Conservation (phyloP, 805 yeast species). For the Zygoascus bituminiphila region DNA sequence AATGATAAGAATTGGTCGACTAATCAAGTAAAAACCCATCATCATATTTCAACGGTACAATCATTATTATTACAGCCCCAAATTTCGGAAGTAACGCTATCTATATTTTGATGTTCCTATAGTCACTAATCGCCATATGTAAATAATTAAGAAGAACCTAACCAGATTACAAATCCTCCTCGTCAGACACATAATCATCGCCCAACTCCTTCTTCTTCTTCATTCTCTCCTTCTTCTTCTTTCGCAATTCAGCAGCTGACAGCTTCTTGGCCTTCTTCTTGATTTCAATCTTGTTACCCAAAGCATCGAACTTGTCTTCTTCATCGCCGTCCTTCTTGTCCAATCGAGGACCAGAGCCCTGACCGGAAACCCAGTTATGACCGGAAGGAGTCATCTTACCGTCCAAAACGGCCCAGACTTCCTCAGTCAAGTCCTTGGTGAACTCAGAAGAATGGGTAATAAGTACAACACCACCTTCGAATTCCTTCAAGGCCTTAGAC, state of each 20-base stretch:
- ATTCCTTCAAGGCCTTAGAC: slow-evolving; percentile 96
- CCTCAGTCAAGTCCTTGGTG: slow-evolving; percentile 98
- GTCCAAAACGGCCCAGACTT: slow-evolving; percentile 98
- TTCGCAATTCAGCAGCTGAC: slow-evolving; percentile 98
- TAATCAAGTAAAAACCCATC: background rate
- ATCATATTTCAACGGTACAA: background rate
- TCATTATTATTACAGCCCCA: background rate
- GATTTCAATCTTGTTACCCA: slow-evolving; percentile 99
- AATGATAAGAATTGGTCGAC: background rate
- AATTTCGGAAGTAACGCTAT: background rate
- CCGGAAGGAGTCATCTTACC: slow-evolving; percentile 99
- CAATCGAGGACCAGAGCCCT: slow-evolving; percentile 99
- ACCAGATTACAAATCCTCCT: slow-evolving; percentile 67
- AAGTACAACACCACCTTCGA: slow-evolving; percentile 99
- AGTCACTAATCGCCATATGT: background rate
- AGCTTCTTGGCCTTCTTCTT: slow-evolving; percentile 96
- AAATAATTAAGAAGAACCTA: background rate
- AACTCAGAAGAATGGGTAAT: slow-evolving; percentile 99
- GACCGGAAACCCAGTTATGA: slow-evolving; percentile 99
- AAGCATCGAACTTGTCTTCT: slow-evolving; percentile 98
- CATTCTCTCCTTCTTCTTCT: slow-evolving; percentile 99
- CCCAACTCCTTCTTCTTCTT: slow-evolving; percentile 99
- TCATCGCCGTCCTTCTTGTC: slow-evolving; percentile 91
- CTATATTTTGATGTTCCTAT: background rate
- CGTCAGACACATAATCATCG: slow-evolving; percentile 98